Evolutionary conservation across 805 yeast genomes (phyloP), one percentile per base, ranked within the genome.

Genomic region (Saccharomycopsis capsularis): DNA sequence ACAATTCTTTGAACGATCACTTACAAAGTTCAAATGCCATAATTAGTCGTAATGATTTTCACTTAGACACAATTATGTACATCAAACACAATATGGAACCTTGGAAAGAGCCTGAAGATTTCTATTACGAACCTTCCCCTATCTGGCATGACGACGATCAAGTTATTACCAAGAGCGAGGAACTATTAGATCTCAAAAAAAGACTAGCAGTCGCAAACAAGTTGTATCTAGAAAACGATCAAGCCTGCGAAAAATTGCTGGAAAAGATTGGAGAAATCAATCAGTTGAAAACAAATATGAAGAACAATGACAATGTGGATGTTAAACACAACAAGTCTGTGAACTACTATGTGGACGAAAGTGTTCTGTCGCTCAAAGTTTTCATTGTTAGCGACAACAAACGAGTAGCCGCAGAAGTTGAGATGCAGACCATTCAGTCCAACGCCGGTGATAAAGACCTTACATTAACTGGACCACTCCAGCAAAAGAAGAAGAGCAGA

Each of bases 141-240:
- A 82, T 93, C 38, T 93, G 99, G 99, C 98, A 91, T 65, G 99
- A 93, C 60, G 97, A 93, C 64, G 96, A 88, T 55, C 68, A 76
- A 32, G 74, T 85, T 59, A 72, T 82, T 54, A 74, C 79, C 1
- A 69, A 74, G 3, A 74, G 75, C 40, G 80, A 76, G 38, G 86
- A 81, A 59, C 66, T 82, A 46, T 69, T 75, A 4, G 77, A 74
- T 36, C 66, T 85, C 59, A 79, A 76, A 60, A 68, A 70, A 49
- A 66, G 67, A 46, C 66, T 85, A 51, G 75, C 76, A 3, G 55
- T 62, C 36, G 66, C 74, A 0, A 65, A 65, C 47, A 58, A 64
- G 37, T 59, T 54, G 3, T 65, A 58, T 19, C 51, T 55, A 16
- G 58, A 61, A 35, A 54, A 57, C 46, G 63, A 65, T 29, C 62